Percentiles rank a stretch among this genome's conserved stretches.
Conservation (phyloP, 23 red algal species). For the Pyropia haitanensis region DNA sequence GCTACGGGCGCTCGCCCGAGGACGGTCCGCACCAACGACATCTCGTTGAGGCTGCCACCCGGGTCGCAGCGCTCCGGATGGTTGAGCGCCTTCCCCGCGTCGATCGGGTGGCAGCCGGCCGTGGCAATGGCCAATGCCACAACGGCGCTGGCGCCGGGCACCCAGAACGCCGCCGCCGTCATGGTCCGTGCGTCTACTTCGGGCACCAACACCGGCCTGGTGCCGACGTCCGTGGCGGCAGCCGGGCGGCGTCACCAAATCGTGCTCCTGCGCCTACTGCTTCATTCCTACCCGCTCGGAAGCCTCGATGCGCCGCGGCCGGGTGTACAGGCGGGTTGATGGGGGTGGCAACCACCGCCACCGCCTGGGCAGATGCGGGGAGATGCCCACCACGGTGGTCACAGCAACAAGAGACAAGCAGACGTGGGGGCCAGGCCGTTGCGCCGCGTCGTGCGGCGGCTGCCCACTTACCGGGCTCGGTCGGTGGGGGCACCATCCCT, state of each 20-base stretch:
- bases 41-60: not conserved
- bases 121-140: constrained; percentile 17
- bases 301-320: constrained; percentile 23
- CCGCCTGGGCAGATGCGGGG: constrained; percentile 14
- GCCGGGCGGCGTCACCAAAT: constrained; percentile 13
- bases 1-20: not conserved
- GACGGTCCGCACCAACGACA: not conserved
- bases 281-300: constrained; percentile 30
- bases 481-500: too few species aligned
- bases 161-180: constrained; percentile 7
- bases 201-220: too few species aligned
- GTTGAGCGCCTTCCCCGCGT: constrained; percentile 36
- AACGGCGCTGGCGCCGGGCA: constrained; percentile 25
- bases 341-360: constrained; percentile 44
- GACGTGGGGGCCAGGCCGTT: not conserved
- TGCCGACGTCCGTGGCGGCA: too few species aligned
- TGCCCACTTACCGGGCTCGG: too few species aligned
- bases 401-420: not conserved
- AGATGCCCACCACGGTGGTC: not conserved
- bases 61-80: constrained; percentile 5
- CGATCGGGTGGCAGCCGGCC: constrained; percentile 36
- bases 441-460: too few species aligned
- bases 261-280: constrained; percentile 18
- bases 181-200: constrained; percentile 1
- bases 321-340: constrained; percentile 69